Evolutionary conservation across 306 rosid species (phyloP), one percentile per base, ranked within the genome.

Genomic region (Medicago lupulina): DNA sequence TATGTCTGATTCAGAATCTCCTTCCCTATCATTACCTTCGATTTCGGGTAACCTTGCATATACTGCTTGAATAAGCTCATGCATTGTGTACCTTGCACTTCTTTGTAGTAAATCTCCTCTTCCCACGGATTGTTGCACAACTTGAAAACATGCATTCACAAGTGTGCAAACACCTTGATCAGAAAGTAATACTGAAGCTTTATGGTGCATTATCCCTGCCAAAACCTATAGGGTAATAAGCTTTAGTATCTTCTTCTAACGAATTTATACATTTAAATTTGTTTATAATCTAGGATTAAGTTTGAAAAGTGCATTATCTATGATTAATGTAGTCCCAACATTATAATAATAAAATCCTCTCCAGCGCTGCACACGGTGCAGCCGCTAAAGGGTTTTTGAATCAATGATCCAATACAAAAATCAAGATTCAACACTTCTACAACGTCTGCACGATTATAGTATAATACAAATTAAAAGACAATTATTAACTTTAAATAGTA

Each of bases 61-160:
- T 25, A 90, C 85, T 2, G 50, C 89, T 67, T 92, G 97, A 13
- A 95, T 86, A 21, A 92, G 86, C 61, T 95, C 99, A 14, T 92
- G 93, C 97, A 92, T 90, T 7, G 93, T 85, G 84, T 84, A 85
- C 83, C 95, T 81, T 0, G 98, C 96, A 28, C 71, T 85, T 36
- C 92, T 83, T 65, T 88, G 93, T 6, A 92, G 90, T 83, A 94
- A 87, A 73, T 90, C 93, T 7, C 93, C 95, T 46, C 95, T 68
- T 17, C 43, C 73, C 0, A 75, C 80, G 0, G 97, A 92, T 69
- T 88, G 97, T 47, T 90, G 95, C 18, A 94, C 93, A 12, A 90
- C 91, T 75, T 92, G 93, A 63, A 92, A 94, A 51, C 97, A 94
- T 0, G 96, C 87, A 38, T 91, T 90, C 18, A 90, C 88, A 5